Conservation (phyloP, 1,284 basidiomycete species). For the Agroathelia rolfsii region DNA sequence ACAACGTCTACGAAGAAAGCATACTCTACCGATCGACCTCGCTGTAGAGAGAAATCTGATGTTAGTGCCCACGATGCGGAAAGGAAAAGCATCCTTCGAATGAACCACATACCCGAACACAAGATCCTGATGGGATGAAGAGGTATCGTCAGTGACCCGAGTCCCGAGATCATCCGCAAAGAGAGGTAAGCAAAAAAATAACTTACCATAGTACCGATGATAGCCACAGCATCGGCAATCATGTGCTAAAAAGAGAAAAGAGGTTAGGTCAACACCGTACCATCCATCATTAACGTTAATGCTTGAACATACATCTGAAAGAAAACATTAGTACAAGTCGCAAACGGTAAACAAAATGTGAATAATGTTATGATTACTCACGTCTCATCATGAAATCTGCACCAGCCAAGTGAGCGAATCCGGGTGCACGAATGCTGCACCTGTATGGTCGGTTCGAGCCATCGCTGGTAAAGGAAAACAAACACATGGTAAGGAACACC, state of each 20-base stretch:
- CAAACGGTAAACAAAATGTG: slow-evolving; percentile 8
- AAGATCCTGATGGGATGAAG: too few relatives aligned
- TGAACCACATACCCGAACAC: slow-evolving; percentile 64
- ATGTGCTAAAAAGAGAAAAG: slow-evolving; percentile 50
- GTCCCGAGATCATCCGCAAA: slow-evolving; percentile 9
- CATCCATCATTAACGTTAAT: slow-evolving; percentile 23
- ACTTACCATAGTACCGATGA: slow-evolving; percentile 89
- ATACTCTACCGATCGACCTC: slow-evolving; percentile 27
- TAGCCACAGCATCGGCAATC: slow-evolving; percentile 85
- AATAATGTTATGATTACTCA: slow-evolving; percentile 31
- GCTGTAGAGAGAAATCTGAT: slow-evolving; percentile 11
- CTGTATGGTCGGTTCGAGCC: slow-evolving; percentile 88
- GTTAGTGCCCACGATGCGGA: slow-evolving; percentile 1
- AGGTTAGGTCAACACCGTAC: slow-evolving; percentile 16
- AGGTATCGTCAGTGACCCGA: too few relatives aligned
- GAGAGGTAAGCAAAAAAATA: slow-evolving; percentile 11
- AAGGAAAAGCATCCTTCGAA: not conserved
- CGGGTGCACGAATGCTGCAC: slow-evolving; percentile 90
- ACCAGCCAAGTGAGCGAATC: slow-evolving; percentile 88
- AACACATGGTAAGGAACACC: not conserved
- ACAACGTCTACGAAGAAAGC: not conserved
- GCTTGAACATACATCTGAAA: slow-evolving; percentile 29
- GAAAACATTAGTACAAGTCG: slow-evolving; percentile 8
- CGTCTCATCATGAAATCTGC: slow-evolving; percentile 93
- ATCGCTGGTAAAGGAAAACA: slow-evolving; percentile 38